phyloP scores from a whole-genome alignment of 352 stramenopile species.

The Pythium dissimile region DNA sequence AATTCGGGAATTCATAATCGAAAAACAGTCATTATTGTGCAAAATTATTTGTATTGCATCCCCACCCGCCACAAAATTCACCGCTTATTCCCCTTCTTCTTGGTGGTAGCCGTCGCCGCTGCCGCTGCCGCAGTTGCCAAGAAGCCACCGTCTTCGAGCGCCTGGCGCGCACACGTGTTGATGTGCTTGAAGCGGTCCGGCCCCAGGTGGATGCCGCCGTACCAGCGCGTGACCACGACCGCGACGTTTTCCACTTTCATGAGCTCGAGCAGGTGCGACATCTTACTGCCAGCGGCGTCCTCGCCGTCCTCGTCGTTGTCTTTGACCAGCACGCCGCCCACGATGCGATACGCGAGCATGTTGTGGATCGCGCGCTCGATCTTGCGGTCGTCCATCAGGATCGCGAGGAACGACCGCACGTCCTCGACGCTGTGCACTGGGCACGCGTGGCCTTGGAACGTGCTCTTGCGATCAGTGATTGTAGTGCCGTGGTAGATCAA shows the following conservation, averaged over 20 bases:
- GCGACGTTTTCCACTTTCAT: conserved; percentile 77
- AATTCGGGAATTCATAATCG: too few relatives aligned
- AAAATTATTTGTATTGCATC: too few relatives aligned
- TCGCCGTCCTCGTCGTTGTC: conserved; percentile 89
- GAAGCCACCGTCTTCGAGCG: conserved; percentile 72
- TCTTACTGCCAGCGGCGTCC: conserved; percentile 72
- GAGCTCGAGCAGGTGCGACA: conserved; percentile 80
- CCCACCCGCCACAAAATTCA: not conserved
- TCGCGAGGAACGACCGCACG: conserved; percentile 72
- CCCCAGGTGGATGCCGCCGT: conserved; percentile 75
- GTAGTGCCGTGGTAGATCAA: conserved; percentile 66
- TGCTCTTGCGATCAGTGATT: conserved; percentile 81
- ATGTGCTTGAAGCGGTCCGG: conserved; percentile 89
- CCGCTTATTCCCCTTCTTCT: conserved; percentile 54
- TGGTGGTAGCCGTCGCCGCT: conserved; percentile 17
- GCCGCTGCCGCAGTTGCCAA: conserved; percentile 23
- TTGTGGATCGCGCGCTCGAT: conserved; percentile 84
- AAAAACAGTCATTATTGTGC: too few relatives aligned
- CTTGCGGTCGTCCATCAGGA: conserved; percentile 80
- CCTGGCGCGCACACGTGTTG: conserved; percentile 60
- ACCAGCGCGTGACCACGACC: conserved; percentile 84
- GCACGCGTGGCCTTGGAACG: conserved; percentile 73
- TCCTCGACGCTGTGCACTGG: conserved; percentile 63
- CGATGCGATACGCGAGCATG: conserved; percentile 86
- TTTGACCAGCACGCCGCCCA: conserved; percentile 64